phyloP scores from a whole-genome alignment of 805 yeast species.

The Candida quercuum region DNA sequence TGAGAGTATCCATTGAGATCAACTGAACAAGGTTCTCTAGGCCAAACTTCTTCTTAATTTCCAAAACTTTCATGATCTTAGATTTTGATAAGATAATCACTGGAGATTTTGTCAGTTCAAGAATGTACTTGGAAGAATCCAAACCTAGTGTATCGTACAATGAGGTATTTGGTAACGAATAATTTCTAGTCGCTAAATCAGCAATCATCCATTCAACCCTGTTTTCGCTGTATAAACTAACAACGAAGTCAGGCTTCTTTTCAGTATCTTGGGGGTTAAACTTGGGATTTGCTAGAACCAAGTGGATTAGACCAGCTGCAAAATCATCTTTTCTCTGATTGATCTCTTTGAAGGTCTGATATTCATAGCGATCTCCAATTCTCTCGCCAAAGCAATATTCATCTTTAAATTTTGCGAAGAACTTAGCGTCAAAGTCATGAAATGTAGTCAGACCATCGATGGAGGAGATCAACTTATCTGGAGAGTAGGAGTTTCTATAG shows the following conservation, averaged over 20 bases:
- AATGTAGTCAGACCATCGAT: slow-evolving; percentile 34
- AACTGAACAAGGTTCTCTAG: slow-evolving; percentile 32
- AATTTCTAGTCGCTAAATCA: slow-evolving; percentile 45
- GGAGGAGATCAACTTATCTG: slow-evolving; percentile 22
- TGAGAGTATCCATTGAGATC: slow-evolving; percentile 42
- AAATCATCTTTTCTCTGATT: slow-evolving; percentile 35
- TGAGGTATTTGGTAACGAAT: slow-evolving; percentile 37
- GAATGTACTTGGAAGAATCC: slow-evolving; percentile 45
- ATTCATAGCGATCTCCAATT: slow-evolving; percentile 30
- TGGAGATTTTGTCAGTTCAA: slow-evolving; percentile 47
- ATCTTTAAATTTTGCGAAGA: slow-evolving; percentile 29
- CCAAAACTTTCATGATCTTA: slow-evolving; percentile 36
- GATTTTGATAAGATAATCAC: slow-evolving; percentile 41
- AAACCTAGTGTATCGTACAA: slow-evolving; percentile 44
- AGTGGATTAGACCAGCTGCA: slow-evolving; percentile 46
- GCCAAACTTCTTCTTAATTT: slow-evolving; percentile 31
- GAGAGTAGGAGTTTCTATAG: slow-evolving; percentile 31
- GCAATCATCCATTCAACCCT: slow-evolving; percentile 59
- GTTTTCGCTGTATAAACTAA: slow-evolving; percentile 49
- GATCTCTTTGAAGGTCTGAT: slow-evolving; percentile 35
- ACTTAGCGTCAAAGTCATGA: slow-evolving; percentile 34
- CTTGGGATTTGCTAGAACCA: slow-evolving; percentile 6
- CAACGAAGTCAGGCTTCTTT: slow-evolving; percentile 33
- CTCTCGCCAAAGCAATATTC: slow-evolving; percentile 8
- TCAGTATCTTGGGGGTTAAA: background rate